These are phyloP conservation scores for Monilinia fructicola DNA, from an alignment of 2,329 filamentous ascomycete genomes.

Conservation along the genomic window DNA sequence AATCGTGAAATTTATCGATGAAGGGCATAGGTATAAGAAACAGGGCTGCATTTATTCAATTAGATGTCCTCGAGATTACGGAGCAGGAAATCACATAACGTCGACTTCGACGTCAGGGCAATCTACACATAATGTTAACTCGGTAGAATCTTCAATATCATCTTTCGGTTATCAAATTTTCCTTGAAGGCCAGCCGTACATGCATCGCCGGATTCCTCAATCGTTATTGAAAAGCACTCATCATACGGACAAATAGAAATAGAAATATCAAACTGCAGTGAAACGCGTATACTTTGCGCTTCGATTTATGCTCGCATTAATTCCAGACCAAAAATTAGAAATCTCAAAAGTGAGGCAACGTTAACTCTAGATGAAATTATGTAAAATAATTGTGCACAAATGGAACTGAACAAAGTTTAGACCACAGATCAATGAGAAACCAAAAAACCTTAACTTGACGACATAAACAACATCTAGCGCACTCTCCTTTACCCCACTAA, in stretches of 20 bases:
- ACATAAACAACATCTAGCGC: not conserved
- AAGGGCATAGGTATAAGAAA: not conserved
- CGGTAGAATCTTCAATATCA: not conserved
- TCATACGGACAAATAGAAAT: not conserved
- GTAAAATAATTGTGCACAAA: not conserved
- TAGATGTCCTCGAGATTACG: not conserved
- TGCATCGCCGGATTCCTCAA: no score
- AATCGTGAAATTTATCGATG: not conserved
- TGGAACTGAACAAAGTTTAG: no score
- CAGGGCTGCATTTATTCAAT: not conserved
- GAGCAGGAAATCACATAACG: not conserved
- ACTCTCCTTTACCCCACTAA: constrained; percentile 2
- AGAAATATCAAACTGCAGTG: not conserved
- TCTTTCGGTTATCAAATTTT: not conserved
- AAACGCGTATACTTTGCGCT: not conserved
- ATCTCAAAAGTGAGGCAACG: not conserved
- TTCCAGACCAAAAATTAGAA: not conserved
- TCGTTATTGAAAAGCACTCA: no score
- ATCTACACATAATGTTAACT: not conserved
- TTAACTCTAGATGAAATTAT: not conserved
- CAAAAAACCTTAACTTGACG: not conserved
- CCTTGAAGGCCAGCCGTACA: not conserved
- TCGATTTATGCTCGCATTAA: not conserved
- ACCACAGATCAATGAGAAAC: not conserved
- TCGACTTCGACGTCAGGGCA: not conserved